phyloP scores from a whole-genome alignment of 805 yeast species.

The Lipomyces kockii region DNA sequence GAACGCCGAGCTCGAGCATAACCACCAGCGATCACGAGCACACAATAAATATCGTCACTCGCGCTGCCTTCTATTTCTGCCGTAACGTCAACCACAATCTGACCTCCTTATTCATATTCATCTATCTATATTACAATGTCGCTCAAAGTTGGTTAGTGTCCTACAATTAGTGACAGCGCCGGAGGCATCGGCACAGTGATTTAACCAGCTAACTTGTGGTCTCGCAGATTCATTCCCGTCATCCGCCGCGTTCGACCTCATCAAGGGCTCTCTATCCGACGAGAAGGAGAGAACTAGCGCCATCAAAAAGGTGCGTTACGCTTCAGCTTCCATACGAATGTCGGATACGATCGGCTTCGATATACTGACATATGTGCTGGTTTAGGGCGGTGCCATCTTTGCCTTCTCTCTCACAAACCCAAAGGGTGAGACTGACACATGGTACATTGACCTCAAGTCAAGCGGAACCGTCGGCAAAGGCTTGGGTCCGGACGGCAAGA shows the following conservation, averaged over 20 bases:
- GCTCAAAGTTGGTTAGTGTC: conserved; percentile 23
- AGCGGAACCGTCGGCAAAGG: conserved; percentile 58
- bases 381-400: conserved; percentile 62
- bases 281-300: conserved; percentile 43
- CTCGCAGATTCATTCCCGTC: conserved; percentile 45
- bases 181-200: background rate
- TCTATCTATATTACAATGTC: conserved; percentile 10
- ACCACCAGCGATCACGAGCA: background rate
- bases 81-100: background rate
- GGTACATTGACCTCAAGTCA: conserved; percentile 71
- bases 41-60: background rate
- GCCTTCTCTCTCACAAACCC: conserved; percentile 70
- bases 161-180: background rate
- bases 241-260: conserved; percentile 48
- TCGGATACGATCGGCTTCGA: background rate
- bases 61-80: background rate
- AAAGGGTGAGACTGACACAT: conserved; percentile 61
- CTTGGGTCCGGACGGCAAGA: conserved; percentile 47
- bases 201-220: background rate
- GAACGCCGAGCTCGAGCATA: background rate
- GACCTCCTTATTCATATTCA: background rate
- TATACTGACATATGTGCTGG: background rate
- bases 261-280: conserved; percentile 44
- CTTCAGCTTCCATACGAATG: background rate
- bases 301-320: conserved; percentile 41